These are phyloP conservation scores for Rhizopus microsporus DNA, from an alignment of 371 early-diverging fungal genomes.

Conservation along the genomic window DNA sequence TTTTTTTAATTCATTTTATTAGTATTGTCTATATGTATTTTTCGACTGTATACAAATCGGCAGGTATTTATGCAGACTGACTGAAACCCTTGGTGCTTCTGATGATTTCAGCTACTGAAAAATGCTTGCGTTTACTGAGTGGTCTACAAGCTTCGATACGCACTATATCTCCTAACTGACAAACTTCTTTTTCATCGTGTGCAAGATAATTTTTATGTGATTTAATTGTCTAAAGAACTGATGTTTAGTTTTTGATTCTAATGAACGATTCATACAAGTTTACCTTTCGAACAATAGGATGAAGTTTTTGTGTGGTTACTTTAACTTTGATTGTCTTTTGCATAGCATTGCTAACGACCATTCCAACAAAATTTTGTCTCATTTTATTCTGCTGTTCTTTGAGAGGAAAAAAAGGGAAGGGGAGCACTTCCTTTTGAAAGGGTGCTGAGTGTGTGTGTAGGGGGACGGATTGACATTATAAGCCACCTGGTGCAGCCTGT, in stretches of 20 bases:
- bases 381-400: constrained; percentile 36
- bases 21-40: too few species aligned
- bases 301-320: constrained; percentile 73
- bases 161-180: constrained; percentile 89
- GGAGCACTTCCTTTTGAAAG: neutral
- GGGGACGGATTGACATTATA: neutral
- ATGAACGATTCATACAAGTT: neutral
- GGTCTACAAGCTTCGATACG: constrained; percentile 91
- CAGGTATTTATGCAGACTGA: constrained; percentile 2
- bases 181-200: constrained; percentile 85
- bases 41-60: too few species aligned
- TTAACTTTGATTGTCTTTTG: constrained; percentile 91
- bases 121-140: constrained; percentile 85
- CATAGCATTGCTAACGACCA: constrained; percentile 90
- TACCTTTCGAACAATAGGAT: constrained; percentile 90
- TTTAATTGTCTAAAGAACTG: constrained; percentile 52
- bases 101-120: constrained; percentile 86
- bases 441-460: neutral
- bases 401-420: neutral
- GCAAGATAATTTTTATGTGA: constrained; percentile 85
- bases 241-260: neutral
- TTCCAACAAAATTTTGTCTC: constrained; percentile 82
- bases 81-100: constrained; percentile 31
- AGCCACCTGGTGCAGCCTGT: neutral
- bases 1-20: too few species aligned